phyloP scores from a whole-genome alignment of 2,329 filamentous ascomycete species.

The Aspergillus sp. region DNA sequence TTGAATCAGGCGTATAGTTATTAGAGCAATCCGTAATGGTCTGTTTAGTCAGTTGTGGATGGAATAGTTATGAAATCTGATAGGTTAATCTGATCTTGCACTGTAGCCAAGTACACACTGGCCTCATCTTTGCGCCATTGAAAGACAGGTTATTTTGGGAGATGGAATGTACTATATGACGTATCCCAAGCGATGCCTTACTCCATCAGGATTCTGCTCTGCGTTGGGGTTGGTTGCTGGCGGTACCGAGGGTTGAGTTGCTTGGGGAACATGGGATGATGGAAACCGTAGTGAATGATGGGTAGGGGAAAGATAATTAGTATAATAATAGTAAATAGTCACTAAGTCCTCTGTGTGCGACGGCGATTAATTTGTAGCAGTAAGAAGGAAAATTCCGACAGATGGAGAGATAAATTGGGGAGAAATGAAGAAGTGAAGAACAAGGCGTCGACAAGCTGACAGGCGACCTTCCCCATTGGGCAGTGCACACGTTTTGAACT shows the following conservation, averaged over 20 bases:
- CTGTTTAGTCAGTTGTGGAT: background rate
- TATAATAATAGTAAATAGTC: too few species aligned
- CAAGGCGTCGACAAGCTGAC: background rate
- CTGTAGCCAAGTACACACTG: background rate
- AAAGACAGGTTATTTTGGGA: background rate
- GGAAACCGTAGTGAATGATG: background rate
- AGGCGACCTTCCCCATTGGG: slow-evolving; percentile 20
- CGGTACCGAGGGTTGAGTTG: background rate
- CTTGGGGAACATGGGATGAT: background rate
- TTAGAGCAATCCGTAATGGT: background rate
- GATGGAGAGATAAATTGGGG: too few species aligned
- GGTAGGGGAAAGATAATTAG: background rate
- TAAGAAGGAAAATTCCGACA: background rate
- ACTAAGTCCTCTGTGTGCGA: background rate
- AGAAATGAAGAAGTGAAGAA: background rate
- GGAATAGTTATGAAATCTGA: background rate
- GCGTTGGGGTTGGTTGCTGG: background rate
- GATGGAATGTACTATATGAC: background rate
- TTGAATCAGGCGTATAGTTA: background rate
- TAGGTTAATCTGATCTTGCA: background rate
- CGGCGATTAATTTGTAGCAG: background rate
- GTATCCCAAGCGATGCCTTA: background rate
- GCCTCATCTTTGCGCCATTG: background rate
- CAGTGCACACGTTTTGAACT: slow-evolving; percentile 10
- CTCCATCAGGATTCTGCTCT: background rate